Evolutionary conservation across 208 protist species (phyloP), one percentile per base, ranked within the genome.

Genomic region (Trypanosoma grayi): DNA sequence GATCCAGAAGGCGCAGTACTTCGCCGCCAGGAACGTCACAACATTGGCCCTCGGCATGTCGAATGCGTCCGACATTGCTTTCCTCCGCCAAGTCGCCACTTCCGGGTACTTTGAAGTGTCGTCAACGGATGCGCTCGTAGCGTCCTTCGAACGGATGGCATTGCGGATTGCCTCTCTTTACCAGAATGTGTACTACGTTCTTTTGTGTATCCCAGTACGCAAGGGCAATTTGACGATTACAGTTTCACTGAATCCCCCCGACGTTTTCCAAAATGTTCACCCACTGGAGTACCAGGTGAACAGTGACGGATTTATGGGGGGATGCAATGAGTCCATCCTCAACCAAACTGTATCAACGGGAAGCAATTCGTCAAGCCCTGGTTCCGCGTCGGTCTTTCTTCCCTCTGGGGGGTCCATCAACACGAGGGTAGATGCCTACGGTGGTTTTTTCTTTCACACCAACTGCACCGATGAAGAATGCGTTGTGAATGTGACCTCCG

Each of bases 291-390:
- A 46, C 33, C 27, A 27, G 22, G 24, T 63, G n/a, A 31, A 54
- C n/a, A 63, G 33, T n/a, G 31, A 52, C 46, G 58, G 18, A 20
- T 63, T 63, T 63, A 27, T 8, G 10, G 58, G 44, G 28, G 58
- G 58, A 16, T 63, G 58, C 25, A 54, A 53, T 28, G 33, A 54
- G 25, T 53, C 43, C n/a, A 14, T 54, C 10, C 34, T 63, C 18
- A 41, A 54, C 9, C n/a, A n/a, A 11, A 24, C 9, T 36, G 40
- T 18, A 63, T 63, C 22, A 63, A 44, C 14, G 46, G 13, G 9
- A 33, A 30, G 37, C 8, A 9, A 37, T 27, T 37, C 31, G 5
- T 31, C 13, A 18, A 33, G 16, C 31, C 22, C 28, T 30, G 36
- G 2, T 16, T 0, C 20, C 30, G 16, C 20, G 11, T 48, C 40